Percentiles rank a stretch among this genome's conserved stretches.
phyloP scores from a whole-genome alignment of 495 filamentous ascomycete species.

The Parathielavia hyrcaniae region DNA sequence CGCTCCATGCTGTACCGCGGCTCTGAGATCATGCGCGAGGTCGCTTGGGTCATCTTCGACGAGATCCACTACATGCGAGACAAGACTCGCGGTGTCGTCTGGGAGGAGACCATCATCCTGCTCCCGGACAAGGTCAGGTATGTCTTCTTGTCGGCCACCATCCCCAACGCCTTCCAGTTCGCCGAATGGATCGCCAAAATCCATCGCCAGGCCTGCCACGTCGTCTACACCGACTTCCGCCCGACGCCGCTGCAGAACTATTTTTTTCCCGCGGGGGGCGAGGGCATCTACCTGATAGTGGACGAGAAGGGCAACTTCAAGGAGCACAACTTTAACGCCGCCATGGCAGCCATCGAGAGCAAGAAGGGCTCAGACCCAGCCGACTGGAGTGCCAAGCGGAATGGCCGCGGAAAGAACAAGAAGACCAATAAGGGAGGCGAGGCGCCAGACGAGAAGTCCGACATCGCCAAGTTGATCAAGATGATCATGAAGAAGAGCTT shows the following conservation, averaged over 20 bases:
- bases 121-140: conserved; percentile 97
- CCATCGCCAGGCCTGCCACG: conserved; percentile 92
- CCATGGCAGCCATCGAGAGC: conserved; percentile 83
- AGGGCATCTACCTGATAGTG: conserved; percentile 90
- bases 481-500: conserved; percentile 97
- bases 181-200: conserved; percentile 98
- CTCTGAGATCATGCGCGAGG: conserved; percentile 98
- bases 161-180: conserved; percentile 98
- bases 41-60: conserved; percentile 95
- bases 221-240: conserved; percentile 97
- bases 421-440: conserved; percentile 85
- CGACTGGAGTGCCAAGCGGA: conserved; percentile 68
- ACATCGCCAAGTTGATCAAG: conserved; percentile 94
- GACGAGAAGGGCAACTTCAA: conserved; percentile 94
- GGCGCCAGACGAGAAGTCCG: conserved; percentile 55
- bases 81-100: conserved; percentile 88
- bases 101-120: conserved; percentile 98
- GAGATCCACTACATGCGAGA: conserved; percentile 99
- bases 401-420: conserved; percentile 86
- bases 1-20: conserved; percentile 97
- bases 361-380: conserved; percentile 78
- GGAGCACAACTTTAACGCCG: conserved; percentile 93
- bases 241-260: conserved; percentile 96
- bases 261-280: conserved; percentile 88
- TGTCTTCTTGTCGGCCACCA: conserved; percentile 97